Evolutionary conservation across 306 rosid genomes (phyloP).

Genomic region (Castanopsis chinensis): DNA sequence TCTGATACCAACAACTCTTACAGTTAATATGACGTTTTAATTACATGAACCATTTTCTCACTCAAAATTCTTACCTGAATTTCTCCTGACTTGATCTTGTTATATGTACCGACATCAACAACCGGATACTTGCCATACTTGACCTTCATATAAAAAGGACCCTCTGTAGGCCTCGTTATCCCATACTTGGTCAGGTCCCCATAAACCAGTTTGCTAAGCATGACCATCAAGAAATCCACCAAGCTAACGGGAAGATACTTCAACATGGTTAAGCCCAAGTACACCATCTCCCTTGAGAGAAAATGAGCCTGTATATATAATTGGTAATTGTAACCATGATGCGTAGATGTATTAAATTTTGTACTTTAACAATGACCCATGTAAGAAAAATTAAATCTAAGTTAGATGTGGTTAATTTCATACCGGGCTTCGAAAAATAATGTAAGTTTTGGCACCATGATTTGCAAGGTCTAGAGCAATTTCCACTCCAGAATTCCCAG

Average conservation of each 20-base stretch:
- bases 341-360: too few species aligned
- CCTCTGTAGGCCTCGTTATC: slow-evolving; percentile 52
- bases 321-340: not conserved
- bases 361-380: too few species aligned
- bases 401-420: not conserved
- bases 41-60: too few species aligned
- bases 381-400: too few species aligned
- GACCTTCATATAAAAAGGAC: slow-evolving; percentile 59
- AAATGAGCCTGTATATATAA: slow-evolving; percentile 50
- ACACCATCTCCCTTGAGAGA: slow-evolving; percentile 45
- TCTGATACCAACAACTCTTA: not conserved
- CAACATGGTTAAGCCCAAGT: slow-evolving; percentile 40
- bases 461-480: slow-evolving; percentile 56
- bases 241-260: slow-evolving; percentile 38
- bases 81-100: slow-evolving; percentile 48
- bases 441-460: slow-evolving; percentile 55
- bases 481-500: slow-evolving; percentile 82
- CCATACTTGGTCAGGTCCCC: slow-evolving; percentile 60
- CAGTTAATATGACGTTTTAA: too few species aligned
- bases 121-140: slow-evolving; percentile 65
- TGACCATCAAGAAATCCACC: slow-evolving; percentile 52
- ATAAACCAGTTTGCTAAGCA: slow-evolving; percentile 43
- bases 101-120: slow-evolving; percentile 43
- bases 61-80: slow-evolving; percentile 44
- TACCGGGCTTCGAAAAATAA: slow-evolving; percentile 69